Conservation (phyloP, 495 filamentous ascomycete genomes). For the Penicillium taxi region DNA sequence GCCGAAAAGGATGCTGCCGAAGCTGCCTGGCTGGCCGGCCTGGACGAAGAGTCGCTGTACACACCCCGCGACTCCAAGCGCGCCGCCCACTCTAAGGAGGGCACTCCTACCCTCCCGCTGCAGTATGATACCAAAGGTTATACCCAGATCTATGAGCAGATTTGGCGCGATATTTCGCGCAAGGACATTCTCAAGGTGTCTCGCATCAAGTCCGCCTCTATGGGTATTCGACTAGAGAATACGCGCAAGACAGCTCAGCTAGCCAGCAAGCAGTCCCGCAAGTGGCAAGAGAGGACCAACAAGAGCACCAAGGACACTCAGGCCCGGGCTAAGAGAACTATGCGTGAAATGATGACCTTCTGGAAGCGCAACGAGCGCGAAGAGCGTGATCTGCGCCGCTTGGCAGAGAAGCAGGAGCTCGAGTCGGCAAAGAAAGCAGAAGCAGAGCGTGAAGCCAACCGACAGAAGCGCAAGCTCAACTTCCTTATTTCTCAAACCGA, state of each 20-base stretch:
- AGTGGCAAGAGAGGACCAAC: conserved; percentile 96
- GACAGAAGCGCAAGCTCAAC: conserved; percentile 97
- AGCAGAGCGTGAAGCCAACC: conserved; percentile 90
- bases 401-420: conserved; percentile 91
- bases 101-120: conserved; percentile 43
- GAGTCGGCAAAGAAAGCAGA: conserved; percentile 95
- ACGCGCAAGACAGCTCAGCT: conserved; percentile 95
- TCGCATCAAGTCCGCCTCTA: conserved; percentile 74
- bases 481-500: conserved; percentile 99
- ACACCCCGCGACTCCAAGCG: conserved; percentile 58
- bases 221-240: conserved; percentile 79
- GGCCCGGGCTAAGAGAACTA: conserved; percentile 90
- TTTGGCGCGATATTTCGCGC: conserved; percentile 87
- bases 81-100: conserved; percentile 52
- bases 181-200: conserved; percentile 91
- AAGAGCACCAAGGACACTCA: conserved; percentile 98
- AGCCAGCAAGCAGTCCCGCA: conserved; percentile 90
- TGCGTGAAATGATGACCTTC: conserved; percentile 99
- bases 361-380: conserved; percentile 99
- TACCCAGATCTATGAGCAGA: conserved; percentile 96
- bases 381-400: conserved; percentile 86
- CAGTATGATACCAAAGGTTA: conserved; percentile 83
- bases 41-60: conserved; percentile 69
- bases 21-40: conserved; percentile 75
- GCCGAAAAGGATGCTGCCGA: conserved; percentile 90